A percentile compares a stretch with the other conserved stretches of the same genome.
These are phyloP conservation scores for Plasmodium ovale DNA, from an alignment of 169 alveolate genomes.

Conservation along the genomic window DNA sequence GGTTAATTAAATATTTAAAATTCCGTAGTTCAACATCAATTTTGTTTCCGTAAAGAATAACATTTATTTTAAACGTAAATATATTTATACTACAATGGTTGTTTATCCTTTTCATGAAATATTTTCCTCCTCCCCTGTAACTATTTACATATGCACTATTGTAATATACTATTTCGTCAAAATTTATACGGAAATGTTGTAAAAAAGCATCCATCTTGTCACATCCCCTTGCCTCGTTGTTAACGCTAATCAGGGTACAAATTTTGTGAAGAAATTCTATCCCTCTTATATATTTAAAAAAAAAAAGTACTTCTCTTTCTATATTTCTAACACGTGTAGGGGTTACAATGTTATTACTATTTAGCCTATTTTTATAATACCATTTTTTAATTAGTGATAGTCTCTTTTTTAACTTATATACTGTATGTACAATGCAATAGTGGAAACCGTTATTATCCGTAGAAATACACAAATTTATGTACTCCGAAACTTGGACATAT, in stretches of 20 bases:
- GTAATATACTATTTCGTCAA: slow-evolving; percentile 53
- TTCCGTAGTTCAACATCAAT: background rate
- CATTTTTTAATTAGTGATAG: slow-evolving; percentile 3
- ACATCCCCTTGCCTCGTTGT: background rate
- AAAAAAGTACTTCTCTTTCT: slow-evolving; percentile 15
- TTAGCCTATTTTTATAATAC: background rate
- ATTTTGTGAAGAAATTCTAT: slow-evolving; percentile 6
- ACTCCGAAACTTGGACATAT: slow-evolving; percentile 1
- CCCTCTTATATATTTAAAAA: slow-evolving; percentile 2
- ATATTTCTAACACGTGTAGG: background rate
- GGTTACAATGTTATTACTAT: background rate
- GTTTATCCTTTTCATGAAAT: slow-evolving; percentile 19
- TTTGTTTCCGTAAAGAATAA: slow-evolving; percentile 5
- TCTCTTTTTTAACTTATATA: background rate
- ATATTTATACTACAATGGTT: slow-evolving; percentile 2
- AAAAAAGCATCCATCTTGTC: background rate
- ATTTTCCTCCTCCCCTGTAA: slow-evolving; percentile 16
- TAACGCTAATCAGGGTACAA: background rate
- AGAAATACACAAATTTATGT: background rate
- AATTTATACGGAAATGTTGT: background rate
- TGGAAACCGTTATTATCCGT: background rate
- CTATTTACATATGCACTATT: background rate
- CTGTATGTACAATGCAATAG: slow-evolving; percentile 13
- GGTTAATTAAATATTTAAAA: slow-evolving; percentile 2
- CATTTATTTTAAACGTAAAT: slow-evolving; percentile 20